Conservation (phyloP, 2,329 filamentous ascomycete genomes). For the Cladophialophora psammophila region DNA sequence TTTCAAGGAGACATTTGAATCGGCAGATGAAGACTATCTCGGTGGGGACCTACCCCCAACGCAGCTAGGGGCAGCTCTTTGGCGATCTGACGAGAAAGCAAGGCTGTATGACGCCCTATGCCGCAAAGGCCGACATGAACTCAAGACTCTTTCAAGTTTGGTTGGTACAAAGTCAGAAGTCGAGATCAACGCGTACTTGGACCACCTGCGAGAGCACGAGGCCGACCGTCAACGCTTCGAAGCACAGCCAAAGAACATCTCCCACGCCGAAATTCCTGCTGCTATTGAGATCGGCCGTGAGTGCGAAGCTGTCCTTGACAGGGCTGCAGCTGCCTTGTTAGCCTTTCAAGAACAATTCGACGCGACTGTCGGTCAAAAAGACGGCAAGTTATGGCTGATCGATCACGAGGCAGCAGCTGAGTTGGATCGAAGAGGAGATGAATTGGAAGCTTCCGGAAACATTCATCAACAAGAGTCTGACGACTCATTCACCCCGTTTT, state of each 20-base stretch:
- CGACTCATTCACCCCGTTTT: background rate
- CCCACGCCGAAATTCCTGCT: conserved; percentile 68
- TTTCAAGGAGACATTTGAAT: conserved; percentile 64
- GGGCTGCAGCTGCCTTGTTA: conserved; percentile 71
- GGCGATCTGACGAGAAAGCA: conserved; percentile 75
- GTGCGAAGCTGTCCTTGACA: conserved; percentile 71
- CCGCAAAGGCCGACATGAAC: conserved; percentile 68
- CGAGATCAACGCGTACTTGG: conserved; percentile 76
- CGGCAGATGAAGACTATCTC: conserved; percentile 42
- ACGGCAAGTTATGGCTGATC: conserved; percentile 66
- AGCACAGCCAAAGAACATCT: conserved; percentile 49
- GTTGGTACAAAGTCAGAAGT: conserved; percentile 75
- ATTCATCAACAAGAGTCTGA: background rate
- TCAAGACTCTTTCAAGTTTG: conserved; percentile 66
- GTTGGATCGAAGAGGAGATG: conserved; percentile 19
- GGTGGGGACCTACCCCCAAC: conserved; percentile 34
- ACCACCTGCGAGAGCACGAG: conserved; percentile 63
- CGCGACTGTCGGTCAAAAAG: conserved; percentile 64
- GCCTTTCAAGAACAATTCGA: conserved; percentile 70
- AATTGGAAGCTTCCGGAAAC: background rate
- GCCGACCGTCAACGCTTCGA: conserved; percentile 51
- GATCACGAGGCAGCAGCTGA: conserved; percentile 43
- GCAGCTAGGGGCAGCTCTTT: conserved; percentile 73
- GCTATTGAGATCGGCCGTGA: conserved; percentile 74
- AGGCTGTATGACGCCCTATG: conserved; percentile 71